Evolutionary conservation across 805 yeast genomes (phyloP), one percentile per base, ranked within the genome.

Genomic region (Hanseniaspora pseudoguilliermondii): DNA sequence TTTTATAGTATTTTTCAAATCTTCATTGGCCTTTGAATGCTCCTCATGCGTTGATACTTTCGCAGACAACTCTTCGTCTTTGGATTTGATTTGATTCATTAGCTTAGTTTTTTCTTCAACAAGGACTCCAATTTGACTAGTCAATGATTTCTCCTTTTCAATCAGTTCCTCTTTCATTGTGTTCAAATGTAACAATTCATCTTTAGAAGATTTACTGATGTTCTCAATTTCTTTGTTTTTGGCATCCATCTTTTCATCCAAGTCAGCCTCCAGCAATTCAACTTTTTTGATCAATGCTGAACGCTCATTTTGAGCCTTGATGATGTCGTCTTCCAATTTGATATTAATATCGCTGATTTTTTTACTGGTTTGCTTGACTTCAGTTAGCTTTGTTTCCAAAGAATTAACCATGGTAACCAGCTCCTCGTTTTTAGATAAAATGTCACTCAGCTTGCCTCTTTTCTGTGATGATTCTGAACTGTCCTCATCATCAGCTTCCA

Each of bases 381-480:
- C 36, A 25, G 35, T 65, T 2, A 82, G 65, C 48, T 77, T 75
- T 0, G 65, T 62, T 55, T 80, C 83, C 41, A 84, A 68, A 1
- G 69, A 62, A 47, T 75, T 75, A 25, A 87, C 69, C 57, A 83
- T 78, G 25, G 79, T 80, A 57, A 77, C 76, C 58, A 82, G 71
- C 55, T 76, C 78, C 57, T 78, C 79, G 4, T 80, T 73, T 63
- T 80, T 83, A 42, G 77, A 69, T 5, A 80, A 77, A 57, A 81
- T 82, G 23, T 79, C 76, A 6, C 83, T 77, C 47, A 82, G 86
- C 58, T 49, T 40, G 13, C 16, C 41, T 43, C 44, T 52, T 32
- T 53, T 38, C 23, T 15, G 20, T 49, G 21, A n/a, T 40, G 23
- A 38, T 29, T 35, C 29, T 25, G 29, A 32, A 11, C 20, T 18